Percentiles rank a stretch among this genome's conserved stretches.
phyloP scores from a whole-genome alignment of 257 asterid genomes.

The Solanum virginianum region DNA sequence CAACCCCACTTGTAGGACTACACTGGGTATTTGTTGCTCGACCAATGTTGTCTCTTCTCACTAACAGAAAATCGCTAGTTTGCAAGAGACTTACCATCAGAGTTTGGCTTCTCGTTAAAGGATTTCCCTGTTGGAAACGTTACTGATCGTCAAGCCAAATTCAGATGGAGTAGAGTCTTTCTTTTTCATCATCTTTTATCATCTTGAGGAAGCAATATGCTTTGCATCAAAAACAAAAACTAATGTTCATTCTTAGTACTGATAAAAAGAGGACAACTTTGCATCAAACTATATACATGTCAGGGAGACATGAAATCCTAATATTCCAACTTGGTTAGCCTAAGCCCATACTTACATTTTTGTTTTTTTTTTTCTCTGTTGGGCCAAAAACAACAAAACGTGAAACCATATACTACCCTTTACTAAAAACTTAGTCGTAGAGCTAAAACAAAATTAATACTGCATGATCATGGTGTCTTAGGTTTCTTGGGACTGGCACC shows the following conservation, averaged over 20 bases:
- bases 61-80: neutral
- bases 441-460: neutral
- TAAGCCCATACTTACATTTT: neutral
- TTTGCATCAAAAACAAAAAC: neutral
- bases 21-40: neutral
- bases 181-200: neutral
- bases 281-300: neutral
- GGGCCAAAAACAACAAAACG: neutral
- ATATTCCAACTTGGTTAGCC: neutral
- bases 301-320: neutral
- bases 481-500: slow-evolving; percentile 42
- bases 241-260: neutral
- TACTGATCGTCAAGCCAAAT: neutral
- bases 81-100: neutral
- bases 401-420: neutral
- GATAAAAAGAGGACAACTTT: neutral
- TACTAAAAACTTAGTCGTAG: neutral
- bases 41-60: neutral
- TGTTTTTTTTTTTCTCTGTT: neutral
- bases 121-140: neutral
- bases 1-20: neutral
- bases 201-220: neutral
- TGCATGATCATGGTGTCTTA: slow-evolving; percentile 23
- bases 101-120: neutral
- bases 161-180: neutral